Evolutionary conservation across 129 eudicot species (phyloP), one percentile per base, ranked within the genome.

Genomic region (Chrysanthemum lavandulifolium): DNA sequence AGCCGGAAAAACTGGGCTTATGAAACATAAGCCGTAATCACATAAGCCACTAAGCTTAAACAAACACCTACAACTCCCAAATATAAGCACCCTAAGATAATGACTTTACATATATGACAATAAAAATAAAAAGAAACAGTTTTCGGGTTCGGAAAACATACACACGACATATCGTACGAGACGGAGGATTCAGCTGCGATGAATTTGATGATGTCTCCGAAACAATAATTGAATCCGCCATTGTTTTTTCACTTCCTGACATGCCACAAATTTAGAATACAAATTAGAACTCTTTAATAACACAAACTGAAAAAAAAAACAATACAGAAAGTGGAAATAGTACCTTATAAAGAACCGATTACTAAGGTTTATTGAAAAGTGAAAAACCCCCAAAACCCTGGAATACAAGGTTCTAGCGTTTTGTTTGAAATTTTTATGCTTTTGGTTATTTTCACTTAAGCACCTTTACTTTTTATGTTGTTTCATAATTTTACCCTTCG

Each of bases 131-230:
- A 6, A 55, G 7, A 54, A 13, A 55, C 19, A 55, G 18, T 13
- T 43, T 6, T 14, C 29, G 59, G 73, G 68, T 21, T 27, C 16
- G 9, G 55, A 50, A 73, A 77, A 61, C 92, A 65, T 80, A 92
- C 96, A 92, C 98, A 10, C 95, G 91, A 76, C 98, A 92, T 45
- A 92, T 67, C 15, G 68, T 81, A 66, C 95, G 96, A 4, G 95
- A 75, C 6, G 87, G 72, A 14, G 92, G 84, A 76, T 74, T 81
- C 71, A 89, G 73, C 23, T 76, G 79, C 3, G 90, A 77, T 8
- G 94, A 74, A 43, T 56, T 50, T 9, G 87, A 65, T 2, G 89
- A 58, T n/a, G 83, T 67, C 27, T 89, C 88, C 0, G 86, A 54
- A 6, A 75, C 83, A 16, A 71, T 56, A 23, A 83, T 79, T 15